Percentiles rank a stretch among this genome's conserved stretches.
These are phyloP conservation scores for Alloascoidea africana DNA, from an alignment of 805 yeast genomes.

Conservation along the genomic window DNA sequence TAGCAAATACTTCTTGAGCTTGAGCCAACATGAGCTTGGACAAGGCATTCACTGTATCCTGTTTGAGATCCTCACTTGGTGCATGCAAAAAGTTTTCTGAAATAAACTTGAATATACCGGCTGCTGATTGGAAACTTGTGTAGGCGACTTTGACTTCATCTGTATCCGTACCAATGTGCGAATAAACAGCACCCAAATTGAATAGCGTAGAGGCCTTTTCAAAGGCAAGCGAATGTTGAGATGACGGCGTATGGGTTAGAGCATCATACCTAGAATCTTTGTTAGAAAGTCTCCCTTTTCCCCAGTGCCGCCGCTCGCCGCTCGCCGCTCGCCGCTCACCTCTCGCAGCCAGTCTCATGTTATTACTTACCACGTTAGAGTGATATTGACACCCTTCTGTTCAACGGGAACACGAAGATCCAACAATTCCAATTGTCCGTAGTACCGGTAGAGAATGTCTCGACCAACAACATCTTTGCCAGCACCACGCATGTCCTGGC, in stretches of 20 bases:
- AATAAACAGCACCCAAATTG: slow-evolving; percentile 55
- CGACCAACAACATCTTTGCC: slow-evolving; percentile 28
- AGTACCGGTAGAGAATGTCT: slow-evolving; percentile 50
- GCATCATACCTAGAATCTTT: slow-evolving; percentile 58
- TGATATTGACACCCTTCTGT: slow-evolving; percentile 34
- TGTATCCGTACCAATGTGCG: slow-evolving; percentile 24
- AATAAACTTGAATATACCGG: slow-evolving; percentile 61
- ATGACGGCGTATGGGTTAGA: slow-evolving; percentile 27
- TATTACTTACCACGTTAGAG: slow-evolving; percentile 50
- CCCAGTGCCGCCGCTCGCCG: too few relatives aligned
- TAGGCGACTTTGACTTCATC: slow-evolving; percentile 42
- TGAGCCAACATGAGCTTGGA: slow-evolving; percentile 63
- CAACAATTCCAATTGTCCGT: slow-evolving; percentile 67
- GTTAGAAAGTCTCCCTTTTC: too few relatives aligned
- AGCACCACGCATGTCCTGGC: slow-evolving; percentile 43
- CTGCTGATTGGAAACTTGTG: slow-evolving; percentile 52
- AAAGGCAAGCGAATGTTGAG: slow-evolving; percentile 74
- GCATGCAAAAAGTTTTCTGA: slow-evolving; percentile 79
- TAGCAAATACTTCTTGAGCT: slow-evolving; percentile 72
- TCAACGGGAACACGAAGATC: slow-evolving; percentile 62
- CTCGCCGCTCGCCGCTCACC: too few relatives aligned
- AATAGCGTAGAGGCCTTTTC: slow-evolving; percentile 80
- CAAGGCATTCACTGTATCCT: slow-evolving; percentile 52
- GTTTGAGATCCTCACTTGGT: slow-evolving; percentile 64
- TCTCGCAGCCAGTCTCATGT: background rate